Base-by-base conservation (phyloP, 192 early-diverging fungal species). In the Rhizophagus prolifer region DNA sequence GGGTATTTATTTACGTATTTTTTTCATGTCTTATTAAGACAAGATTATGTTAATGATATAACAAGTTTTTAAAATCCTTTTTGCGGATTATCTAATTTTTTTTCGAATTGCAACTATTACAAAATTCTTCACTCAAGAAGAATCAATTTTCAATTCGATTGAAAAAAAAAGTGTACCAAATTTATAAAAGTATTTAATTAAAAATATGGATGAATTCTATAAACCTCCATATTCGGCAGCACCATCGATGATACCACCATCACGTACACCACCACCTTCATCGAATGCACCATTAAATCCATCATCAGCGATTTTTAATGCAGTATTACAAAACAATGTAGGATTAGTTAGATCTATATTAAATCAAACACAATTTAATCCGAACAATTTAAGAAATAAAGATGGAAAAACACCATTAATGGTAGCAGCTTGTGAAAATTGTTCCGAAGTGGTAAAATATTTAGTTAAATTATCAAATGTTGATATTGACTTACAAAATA, bases 351-450 rank as follows among this genome's bases (percentile, higher is more conserved):
- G 81, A 34, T 79, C 81, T 50, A 79, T 84, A 58, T 79, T 84
- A 9, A 67, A 60, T 23, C 74, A 79, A 63, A 75, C 78, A 16
- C 62, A 70, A 21, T 75, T 81, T 7, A 74, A 84, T 23, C 77
- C 75, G 10, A 80, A 82, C 68, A 79, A 70, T 44, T 69, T 84
- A 41, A 75, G 77, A 25, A 77, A 84, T 69, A 76, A 63, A 58
- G 83, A 84, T 65, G 76, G 78, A 0, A 84, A 80, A 66, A 84
- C 83, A 2, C 81, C 81, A 71, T 76, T 84, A 19, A 84, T 84
- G 83, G 83, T 80, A 5, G 83, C 83, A 46, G 81, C 81, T 16
- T 80, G 70, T 36, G 77, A 81, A 12, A 84, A 84, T 76, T 82
- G 80, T 31, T 79, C 79, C 41, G 74, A 63, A 19, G 79, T 84